Conservation (phyloP, 495 filamentous ascomycete species). For the Penicillium waksmanii region DNA sequence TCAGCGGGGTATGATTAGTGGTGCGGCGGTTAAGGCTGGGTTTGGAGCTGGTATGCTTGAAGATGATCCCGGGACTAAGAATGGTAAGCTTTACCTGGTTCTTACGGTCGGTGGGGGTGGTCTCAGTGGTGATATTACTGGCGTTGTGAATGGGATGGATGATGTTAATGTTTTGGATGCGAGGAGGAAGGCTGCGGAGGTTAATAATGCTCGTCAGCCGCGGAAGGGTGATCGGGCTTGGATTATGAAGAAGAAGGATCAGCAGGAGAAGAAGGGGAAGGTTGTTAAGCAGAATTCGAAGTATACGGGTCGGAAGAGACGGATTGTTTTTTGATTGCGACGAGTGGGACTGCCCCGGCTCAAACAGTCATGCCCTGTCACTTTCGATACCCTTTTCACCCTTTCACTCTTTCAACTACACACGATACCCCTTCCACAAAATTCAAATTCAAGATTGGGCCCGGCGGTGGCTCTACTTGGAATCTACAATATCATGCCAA, state of each 20-base stretch:
- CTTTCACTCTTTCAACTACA: background rate
- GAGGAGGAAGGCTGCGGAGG: conserved; percentile 56
- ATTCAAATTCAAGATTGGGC: background rate
- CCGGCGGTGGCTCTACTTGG: no score
- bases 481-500: no score
- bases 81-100: conserved; percentile 90
- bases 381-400: conserved; percentile 8
- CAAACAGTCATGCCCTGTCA: no score
- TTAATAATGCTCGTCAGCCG: conserved; percentile 52
- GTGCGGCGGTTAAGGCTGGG: conserved; percentile 86
- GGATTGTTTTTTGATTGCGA: conserved; percentile 53
- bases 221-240: conserved; percentile 82
- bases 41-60: conserved; percentile 95
- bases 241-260: conserved; percentile 94
- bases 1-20: conserved; percentile 88
- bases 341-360: no score
- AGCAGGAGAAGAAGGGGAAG: conserved; percentile 93
- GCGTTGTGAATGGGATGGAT: conserved; percentile 83
- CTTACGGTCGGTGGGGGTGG: conserved; percentile 84
- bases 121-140: conserved; percentile 79
- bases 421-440: conserved; percentile 5
- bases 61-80: conserved; percentile 95
- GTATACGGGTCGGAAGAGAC: conserved; percentile 87
- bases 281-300: conserved; percentile 87
- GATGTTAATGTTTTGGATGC: conserved; percentile 80